A percentile compares a stretch with the other conserved stretches of the same genome.
Conservation (phyloP, 257 asterid species). For the Solanum gracilifrons region DNA sequence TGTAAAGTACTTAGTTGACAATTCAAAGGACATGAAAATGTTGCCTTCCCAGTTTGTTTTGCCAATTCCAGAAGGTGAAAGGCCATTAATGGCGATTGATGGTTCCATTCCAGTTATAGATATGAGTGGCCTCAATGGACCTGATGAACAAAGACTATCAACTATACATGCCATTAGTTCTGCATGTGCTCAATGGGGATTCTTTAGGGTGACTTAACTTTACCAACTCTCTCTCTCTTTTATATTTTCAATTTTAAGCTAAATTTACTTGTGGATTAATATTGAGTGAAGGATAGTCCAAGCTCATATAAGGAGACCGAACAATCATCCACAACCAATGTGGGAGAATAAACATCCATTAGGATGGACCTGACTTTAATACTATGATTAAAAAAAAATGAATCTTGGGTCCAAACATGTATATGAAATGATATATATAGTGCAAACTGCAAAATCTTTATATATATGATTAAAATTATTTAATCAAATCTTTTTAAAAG, state of each 20-base stretch:
- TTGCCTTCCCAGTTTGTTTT: neutral
- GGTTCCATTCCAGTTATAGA: neutral
- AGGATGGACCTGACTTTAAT: neutral
- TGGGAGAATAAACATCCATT: neutral
- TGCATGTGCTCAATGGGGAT: neutral
- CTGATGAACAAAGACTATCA: neutral
- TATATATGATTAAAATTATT: no score
- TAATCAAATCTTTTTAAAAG: no score
- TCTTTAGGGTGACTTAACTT: neutral
- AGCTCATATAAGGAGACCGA: no score
- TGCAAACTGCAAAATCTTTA: no score
- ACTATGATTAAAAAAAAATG: neutral
- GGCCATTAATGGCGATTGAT: neutral
- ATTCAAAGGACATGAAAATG: neutral
- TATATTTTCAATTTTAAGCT: neutral
- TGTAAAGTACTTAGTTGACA: neutral
- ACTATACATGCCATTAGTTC: neutral
- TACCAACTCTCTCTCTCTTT: neutral
- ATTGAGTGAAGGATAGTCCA: neutral
- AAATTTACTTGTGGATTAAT: neutral
- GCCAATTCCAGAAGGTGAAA: neutral
- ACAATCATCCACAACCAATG: no score
- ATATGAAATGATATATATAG: no score
- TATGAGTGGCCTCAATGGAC: neutral
- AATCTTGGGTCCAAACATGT: neutral